Base-by-base conservation (phyloP, 495 filamentous ascomycete genomes). In the Aspergillus heteromorphus region DNA sequence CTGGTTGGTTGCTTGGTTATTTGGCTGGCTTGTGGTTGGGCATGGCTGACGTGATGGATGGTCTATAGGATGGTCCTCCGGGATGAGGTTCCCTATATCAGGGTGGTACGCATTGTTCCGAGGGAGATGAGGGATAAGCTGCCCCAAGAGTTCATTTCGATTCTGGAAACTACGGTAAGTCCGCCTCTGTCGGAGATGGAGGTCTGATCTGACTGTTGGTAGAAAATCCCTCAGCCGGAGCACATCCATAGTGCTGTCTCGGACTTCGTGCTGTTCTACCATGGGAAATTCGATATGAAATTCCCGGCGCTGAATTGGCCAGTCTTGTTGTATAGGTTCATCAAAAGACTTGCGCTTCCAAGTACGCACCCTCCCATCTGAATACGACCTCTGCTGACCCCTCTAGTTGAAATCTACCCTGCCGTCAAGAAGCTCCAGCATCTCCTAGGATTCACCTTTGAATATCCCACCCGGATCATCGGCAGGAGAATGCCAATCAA, bases 301-400 rank as follows among this genome's bases (percentile, higher is more conserved):
- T 83, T 96, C 49, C 92, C 93, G 1, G 70, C 81, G 0, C 59
- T 96, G 34, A 95, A 95, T 51, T 65, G 70, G 16, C 78, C 83
- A 5, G 67, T 87, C 5, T 58, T 95, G 16, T 65, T 91, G 8
- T 83, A 85, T 53, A 79, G 84, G 36, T 85, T 87, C 53, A 79
- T 95, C 23, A 84, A 78, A 56, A 79, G 87, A 42, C 75, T 97
- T 20, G 83, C 86, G 8, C 73, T 98, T 18, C 93, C 93, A 40
- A 65, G 89, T 92, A 83, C 54, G 81, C 63, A 16, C n/a, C 20
- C 8, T 20, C 30, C 20, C 21, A 48, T 51, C 18, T 27, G 9
- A 40, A 27, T 14, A 18, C 6, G 6, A 23, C 5, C 1, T n/a
- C 7, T 54, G 45, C 67, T 66, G 62, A 67, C 40, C 1, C 0